phyloP scores from a whole-genome alignment of 257 asterid genomes.

The Solanum ahanhuiri region DNA sequence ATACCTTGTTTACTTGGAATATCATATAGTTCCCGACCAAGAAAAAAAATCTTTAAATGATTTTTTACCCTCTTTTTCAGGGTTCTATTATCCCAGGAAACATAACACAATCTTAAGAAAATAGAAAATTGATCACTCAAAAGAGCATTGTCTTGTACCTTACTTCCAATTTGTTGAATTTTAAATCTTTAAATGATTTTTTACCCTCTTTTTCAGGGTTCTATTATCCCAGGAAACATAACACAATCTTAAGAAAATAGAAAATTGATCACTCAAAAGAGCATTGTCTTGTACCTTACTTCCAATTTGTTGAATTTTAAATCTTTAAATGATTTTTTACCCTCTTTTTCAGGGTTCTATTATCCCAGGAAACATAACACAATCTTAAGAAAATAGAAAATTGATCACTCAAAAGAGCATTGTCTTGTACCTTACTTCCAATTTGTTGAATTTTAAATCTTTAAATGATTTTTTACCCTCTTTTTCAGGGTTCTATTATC shows the following conservation, averaged over 20 bases:
- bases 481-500: too few relatives aligned
- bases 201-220: not conserved
- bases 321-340: too few relatives aligned
- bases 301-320: slow-evolving; percentile 91
- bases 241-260: not conserved
- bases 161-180: slow-evolving; percentile 93
- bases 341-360: too few relatives aligned
- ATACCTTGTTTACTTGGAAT: not conserved
- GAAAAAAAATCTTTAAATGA: not conserved
- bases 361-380: too few relatives aligned
- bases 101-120: not conserved
- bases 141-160: slow-evolving; percentile 37
- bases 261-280: not conserved
- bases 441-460: too few relatives aligned
- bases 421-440: too few relatives aligned
- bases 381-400: too few relatives aligned
- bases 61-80: not conserved
- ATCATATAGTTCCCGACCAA: not conserved
- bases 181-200: too few relatives aligned
- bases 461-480: too few relatives aligned
- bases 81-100: not conserved
- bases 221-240: not conserved
- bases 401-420: too few relatives aligned
- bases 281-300: slow-evolving; percentile 59
- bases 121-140: not conserved